Conservation (phyloP, 768 basidiomycete species). For the Amanita rubescens region DNA sequence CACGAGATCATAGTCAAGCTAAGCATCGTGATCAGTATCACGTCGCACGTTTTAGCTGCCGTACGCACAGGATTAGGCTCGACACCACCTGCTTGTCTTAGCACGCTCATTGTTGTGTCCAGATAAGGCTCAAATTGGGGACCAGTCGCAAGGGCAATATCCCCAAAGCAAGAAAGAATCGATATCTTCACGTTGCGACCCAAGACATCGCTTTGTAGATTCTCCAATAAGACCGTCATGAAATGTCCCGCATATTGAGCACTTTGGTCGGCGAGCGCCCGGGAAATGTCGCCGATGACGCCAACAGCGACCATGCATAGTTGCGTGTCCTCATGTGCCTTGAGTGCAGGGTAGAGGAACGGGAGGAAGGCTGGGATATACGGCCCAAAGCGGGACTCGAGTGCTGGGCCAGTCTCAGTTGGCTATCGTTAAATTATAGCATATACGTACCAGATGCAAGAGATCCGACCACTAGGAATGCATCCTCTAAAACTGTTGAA, state of each 20-base stretch:
- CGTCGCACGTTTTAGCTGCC: background rate
- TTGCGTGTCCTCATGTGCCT: conserved; percentile 91
- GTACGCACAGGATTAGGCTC: conserved; percentile 76
- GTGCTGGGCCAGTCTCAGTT: conserved; percentile 33
- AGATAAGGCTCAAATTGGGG: conserved; percentile 82
- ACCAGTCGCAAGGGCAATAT: conserved; percentile 91
- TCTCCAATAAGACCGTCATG: conserved; percentile 89
- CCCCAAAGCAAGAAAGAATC: conserved; percentile 93
- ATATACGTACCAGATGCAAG: conserved; percentile 56
- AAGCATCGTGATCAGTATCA: conserved; percentile 7
- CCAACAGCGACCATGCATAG: conserved; percentile 94
- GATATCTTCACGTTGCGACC: conserved; percentile 95
- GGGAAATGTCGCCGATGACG: conserved; percentile 93
- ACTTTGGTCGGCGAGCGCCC: conserved; percentile 81
- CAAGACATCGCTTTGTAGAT: conserved; percentile 83
- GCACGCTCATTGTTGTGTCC: conserved; percentile 83
- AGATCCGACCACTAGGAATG: conserved; percentile 89
- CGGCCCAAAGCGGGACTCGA: conserved; percentile 71
- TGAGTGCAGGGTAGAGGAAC: conserved; percentile 61
- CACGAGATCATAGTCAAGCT: conserved; percentile 83
- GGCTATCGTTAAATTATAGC: background rate
- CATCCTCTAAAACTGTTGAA: conserved; percentile 92
- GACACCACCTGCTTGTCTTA: conserved; percentile 84
- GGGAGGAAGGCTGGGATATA: conserved; percentile 77
- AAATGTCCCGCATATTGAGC: conserved; percentile 80